Base-by-base conservation (phyloP, 2,329 filamentous ascomycete genomes). In the Xylariales sp. region DNA sequence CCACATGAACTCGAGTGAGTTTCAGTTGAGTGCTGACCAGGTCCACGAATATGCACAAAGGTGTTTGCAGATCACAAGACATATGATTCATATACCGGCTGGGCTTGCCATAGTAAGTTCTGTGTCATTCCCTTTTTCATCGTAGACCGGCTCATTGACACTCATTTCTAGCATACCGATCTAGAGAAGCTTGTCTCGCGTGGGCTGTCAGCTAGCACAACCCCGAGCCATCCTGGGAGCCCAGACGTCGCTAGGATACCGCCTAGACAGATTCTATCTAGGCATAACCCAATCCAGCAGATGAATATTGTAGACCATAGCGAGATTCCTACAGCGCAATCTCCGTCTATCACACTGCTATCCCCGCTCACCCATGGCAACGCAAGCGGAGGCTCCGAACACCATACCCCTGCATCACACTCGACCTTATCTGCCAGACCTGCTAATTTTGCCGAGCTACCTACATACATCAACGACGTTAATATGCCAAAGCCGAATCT, bases 51-150 rank as follows among this genome's bases (percentile, higher is more conserved):
- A 74, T 31, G 70, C 70, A 3, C 63, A 60, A n/a, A 62, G 72
- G 7, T 79, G 76, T 41, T 54, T 77, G 10, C 65, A 68, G 11
- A 69, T 74, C 5, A 70, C 74, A 12, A 68, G 68, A 45, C 65
- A 71, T 33, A 75, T 73, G 53, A 71, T 70, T 22, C 64, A 69
- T 3, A 70, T 75, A 10, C 66, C 71, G 9, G 74, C 75, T 0
- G 71, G 73, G 2, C 64, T 64, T 19, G 68, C 68, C 2, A 74
- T 71, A 43, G 65, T 70, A 57, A 59, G 65, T 57, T 60, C 33
- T 15, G 3, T 18, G 8, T 22, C 15, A 5, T 27, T 18, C 15
- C n/a, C 19, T 29, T 11, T 3, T 42, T 8, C 16, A 7, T 19
- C 21, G 16, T 25, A 27, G 31, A 18, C 12, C 25, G 5, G 27